Evolutionary conservation across 1,139 yeast species (phyloP), one percentile per base, ranked within the genome.

Genomic region (Suhomyces maxii): DNA sequence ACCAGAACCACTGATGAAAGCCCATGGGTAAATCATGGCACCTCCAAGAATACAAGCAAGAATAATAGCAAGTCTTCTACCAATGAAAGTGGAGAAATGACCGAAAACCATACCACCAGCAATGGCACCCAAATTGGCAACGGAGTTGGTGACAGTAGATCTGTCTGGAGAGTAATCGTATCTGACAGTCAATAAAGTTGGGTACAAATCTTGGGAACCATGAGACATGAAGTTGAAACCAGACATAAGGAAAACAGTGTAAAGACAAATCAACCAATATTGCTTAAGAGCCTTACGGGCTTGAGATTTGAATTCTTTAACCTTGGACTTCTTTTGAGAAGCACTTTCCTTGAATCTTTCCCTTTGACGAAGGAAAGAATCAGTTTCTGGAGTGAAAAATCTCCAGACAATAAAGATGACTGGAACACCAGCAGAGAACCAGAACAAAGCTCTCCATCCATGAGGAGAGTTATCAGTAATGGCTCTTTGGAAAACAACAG

Each of bases 131-230:
- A 85, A 57, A 59, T 84, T 85, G 34, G 89, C 88, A 26, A 84
- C 86, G 43, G 80, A 71, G 66, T 83, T 84, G 33, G 87, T 82
- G 30, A 83, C 88, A 0, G 90, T 83, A 14, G 82, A 71, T 44
- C 80, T 73, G 59, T 83, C 71, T 0, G 56, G 48, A 14, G 80
- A 67, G 59, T 71, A 84, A 7, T 65, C 66, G 42, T 80, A 76
- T 63, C 84, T 86, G 36, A 68, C 70, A 10, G 77, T 72, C 47
- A 85, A 68, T 59, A 82, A 64, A 6, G 90, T 83, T 46, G 90
- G 89, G 61, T 80, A 84, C 60, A 84, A 66, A 65, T 85, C 91
- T 62, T 85, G 89, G 18, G 88, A 82, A 7, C 89, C 89, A 55
- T 84, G 90, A 8, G 88, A 80, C 76, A 78, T 74, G 64, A 84